phyloP scores from a whole-genome alignment of 768 basidiomycete genomes.

The Pholiota microspora region DNA sequence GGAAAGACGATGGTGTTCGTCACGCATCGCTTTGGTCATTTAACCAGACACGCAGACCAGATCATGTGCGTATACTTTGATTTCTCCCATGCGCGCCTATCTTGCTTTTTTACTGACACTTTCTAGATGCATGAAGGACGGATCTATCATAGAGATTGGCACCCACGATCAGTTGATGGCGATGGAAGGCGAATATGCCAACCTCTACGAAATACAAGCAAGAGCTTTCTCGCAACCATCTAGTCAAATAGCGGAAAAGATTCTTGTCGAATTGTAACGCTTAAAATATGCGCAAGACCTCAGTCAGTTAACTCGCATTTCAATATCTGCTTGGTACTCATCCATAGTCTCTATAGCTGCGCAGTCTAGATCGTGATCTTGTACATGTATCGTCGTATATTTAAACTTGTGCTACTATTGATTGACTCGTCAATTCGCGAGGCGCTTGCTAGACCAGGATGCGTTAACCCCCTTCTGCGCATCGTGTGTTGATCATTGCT shows the following conservation, averaged over 20 bases:
- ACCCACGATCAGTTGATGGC: constrained; percentile 36
- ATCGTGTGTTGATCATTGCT: too few relatives aligned
- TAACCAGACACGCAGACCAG: constrained; percentile 45
- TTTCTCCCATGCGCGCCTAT: too few relatives aligned
- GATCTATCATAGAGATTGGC: constrained; percentile 34
- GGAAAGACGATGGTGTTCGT: constrained; percentile 56
- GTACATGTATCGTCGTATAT: too few relatives aligned
- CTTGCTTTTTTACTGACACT: constrained; percentile 11
- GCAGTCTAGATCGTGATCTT: too few relatives aligned
- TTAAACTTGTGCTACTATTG: too few relatives aligned
- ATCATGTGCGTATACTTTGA: constrained; percentile 39
- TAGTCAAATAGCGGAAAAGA: neutral
- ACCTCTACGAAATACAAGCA: constrained; percentile 37
- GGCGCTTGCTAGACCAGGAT: too few relatives aligned
- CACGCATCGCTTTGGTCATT: constrained; percentile 49
- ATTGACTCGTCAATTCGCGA: too few relatives aligned
- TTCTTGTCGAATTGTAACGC: neutral
- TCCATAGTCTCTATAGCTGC: too few relatives aligned
- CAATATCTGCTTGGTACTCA: too few relatives aligned
- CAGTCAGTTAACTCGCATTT: too few relatives aligned
- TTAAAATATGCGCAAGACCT: too few relatives aligned
- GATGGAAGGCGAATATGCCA: constrained; percentile 34
- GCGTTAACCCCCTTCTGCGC: too few relatives aligned
- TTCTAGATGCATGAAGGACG: constrained; percentile 41
- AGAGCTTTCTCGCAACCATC: constrained; percentile 13